Evolutionary conservation across 2,329 filamentous ascomycete genomes (phyloP).

Genomic region (Cryphonectria japonica): DNA sequence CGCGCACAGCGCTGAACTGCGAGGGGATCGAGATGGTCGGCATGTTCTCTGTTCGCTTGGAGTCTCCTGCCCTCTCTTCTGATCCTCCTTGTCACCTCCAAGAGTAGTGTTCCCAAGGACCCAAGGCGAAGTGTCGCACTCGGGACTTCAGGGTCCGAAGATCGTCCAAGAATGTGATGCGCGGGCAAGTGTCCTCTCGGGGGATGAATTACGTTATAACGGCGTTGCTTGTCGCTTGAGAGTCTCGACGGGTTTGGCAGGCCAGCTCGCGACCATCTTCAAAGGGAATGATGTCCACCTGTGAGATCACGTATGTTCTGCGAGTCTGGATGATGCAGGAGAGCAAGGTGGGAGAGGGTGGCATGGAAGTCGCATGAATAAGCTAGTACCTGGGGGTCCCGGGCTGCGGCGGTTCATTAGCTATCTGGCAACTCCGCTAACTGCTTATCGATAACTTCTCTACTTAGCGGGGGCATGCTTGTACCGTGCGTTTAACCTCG

Average conservation of each 20-base stretch:
- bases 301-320: constrained; percentile 9
- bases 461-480: background rate
- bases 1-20: constrained; percentile 70
- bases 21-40: constrained; percentile 41
- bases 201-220: constrained; percentile 9
- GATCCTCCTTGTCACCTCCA: background rate
- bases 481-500: background rate
- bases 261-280: constrained; percentile 23
- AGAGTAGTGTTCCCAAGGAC: background rate
- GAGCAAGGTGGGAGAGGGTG: constrained; percentile 1
- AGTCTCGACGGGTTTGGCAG: constrained; percentile 2
- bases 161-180: background rate
- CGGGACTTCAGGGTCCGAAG: constrained; percentile 1
- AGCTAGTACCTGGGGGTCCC: background rate
- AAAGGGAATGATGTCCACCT: constrained; percentile 3
- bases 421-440: constrained; percentile 19
- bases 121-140: background rate
- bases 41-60: constrained; percentile 28
- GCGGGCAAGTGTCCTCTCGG: constrained; percentile 19
- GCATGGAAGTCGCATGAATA: constrained; percentile 13
- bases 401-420: background rate
- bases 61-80: background rate
- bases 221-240: constrained; percentile 3
- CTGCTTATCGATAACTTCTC: constrained; percentile 12
- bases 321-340: constrained; percentile 3